These are phyloP conservation scores for Lophium mytilinum DNA, from an alignment of 495 filamentous ascomycete species.

Conservation along the genomic window DNA sequence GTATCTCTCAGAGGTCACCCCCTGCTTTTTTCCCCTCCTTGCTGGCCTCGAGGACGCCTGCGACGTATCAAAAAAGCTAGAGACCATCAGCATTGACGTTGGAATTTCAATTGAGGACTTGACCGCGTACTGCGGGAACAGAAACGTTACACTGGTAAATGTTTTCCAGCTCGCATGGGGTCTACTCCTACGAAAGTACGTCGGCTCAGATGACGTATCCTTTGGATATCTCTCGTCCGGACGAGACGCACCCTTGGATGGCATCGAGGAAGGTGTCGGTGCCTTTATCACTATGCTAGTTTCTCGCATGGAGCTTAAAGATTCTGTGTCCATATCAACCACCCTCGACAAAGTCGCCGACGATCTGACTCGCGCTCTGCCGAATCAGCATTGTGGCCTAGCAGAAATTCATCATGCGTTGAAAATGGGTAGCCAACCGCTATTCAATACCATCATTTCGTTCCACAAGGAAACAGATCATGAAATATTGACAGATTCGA, in stretches of 20 bases:
- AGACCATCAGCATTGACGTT: conserved; percentile 10
- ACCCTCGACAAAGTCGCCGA: conserved; percentile 8
- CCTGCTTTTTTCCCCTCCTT: conserved; percentile 11
- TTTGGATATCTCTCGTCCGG: conserved; percentile 22
- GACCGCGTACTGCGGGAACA: conserved; percentile 5
- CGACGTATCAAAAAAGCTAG: conserved; percentile 3
- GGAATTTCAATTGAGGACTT: conserved; percentile 2
- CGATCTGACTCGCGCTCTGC: conserved; percentile 7
- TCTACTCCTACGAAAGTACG: conserved; percentile 10
- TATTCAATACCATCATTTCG: conserved; percentile 20
- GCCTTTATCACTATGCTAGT: conserved; percentile 20
- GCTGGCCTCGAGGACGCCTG: conserved; percentile 8
- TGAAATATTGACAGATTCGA: neutral
- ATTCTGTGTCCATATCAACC: neutral
- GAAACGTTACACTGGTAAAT: conserved; percentile 13
- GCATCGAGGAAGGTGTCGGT: conserved; percentile 16
- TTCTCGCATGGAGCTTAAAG: conserved; percentile 7
- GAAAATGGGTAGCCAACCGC: conserved; percentile 7
- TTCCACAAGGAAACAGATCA: conserved; percentile 13
- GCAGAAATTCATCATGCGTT: conserved; percentile 20
- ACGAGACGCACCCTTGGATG: conserved; percentile 9
- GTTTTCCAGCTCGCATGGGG: conserved; percentile 18
- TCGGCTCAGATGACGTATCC: conserved; percentile 12
- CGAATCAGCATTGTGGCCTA: conserved; percentile 12
- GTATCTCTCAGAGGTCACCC: conserved; percentile 8